Evolutionary conservation across 257 asterid species (phyloP).

Genomic region (Phtheirospermum japonicum): DNA sequence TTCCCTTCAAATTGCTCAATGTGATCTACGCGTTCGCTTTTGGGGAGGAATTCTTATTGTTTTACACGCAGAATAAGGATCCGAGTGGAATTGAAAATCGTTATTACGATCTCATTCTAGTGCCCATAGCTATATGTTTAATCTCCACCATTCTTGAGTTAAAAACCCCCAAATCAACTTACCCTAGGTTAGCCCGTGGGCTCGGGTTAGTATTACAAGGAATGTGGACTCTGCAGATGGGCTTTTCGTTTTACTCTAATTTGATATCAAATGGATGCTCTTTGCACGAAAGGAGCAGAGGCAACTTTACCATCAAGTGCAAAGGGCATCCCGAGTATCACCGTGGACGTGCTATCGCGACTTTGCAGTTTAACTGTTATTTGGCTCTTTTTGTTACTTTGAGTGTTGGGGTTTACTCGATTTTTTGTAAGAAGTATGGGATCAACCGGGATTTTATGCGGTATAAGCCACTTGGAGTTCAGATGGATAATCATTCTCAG

Average conservation of each 20-base stretch:
- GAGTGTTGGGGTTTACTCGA: constrained; percentile 42
- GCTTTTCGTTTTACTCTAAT: constrained; percentile 77
- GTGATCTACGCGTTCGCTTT: constrained; percentile 67
- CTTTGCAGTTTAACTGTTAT: constrained; percentile 85
- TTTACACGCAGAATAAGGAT: constrained; percentile 70
- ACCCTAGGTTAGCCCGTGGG: constrained; percentile 66
- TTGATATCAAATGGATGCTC: constrained; percentile 67
- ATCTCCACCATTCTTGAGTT: constrained; percentile 72
- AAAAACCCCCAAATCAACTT: constrained; percentile 46
- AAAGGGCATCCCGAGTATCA: constrained; percentile 86
- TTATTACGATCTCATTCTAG: constrained; percentile 69
- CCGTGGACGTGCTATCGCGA: constrained; percentile 87
- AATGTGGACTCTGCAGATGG: constrained; percentile 92
- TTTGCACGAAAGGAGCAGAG: constrained; percentile 76
- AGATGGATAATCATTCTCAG: constrained; percentile 39
- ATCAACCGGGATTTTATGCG: constrained; percentile 39
- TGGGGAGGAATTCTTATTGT: constrained; percentile 72
- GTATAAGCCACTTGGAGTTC: constrained; percentile 73
- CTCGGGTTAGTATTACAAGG: constrained; percentile 78
- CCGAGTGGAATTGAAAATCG: constrained; percentile 84
- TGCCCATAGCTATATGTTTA: constrained; percentile 66
- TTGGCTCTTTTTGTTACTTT: constrained; percentile 69
- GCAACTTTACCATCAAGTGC: constrained; percentile 78
- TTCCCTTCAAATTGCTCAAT: constrained; percentile 50
- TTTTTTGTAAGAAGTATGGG: constrained; percentile 56